phyloP scores from a whole-genome alignment of 257 asterid genomes.

The Knoxia roxburghii region DNA sequence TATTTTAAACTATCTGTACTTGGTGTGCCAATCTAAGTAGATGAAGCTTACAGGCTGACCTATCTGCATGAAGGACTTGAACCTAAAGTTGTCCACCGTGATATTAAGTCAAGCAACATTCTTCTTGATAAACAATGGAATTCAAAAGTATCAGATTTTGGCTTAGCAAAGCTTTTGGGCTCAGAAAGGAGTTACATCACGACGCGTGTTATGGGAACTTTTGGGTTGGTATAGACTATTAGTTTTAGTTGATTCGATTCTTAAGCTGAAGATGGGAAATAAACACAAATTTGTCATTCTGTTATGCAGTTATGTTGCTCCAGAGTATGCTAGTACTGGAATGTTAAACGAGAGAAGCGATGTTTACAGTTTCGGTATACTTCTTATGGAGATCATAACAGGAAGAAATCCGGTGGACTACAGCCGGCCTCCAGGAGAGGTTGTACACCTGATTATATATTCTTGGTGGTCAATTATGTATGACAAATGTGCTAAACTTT shows the following conservation, averaged over 20 bases:
- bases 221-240: slow-evolving; percentile 53
- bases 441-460: slow-evolving; percentile 17
- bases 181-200: slow-evolving; percentile 77
- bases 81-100: slow-evolving; percentile 93
- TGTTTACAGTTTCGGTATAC: slow-evolving; percentile 84
- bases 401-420: slow-evolving; percentile 87
- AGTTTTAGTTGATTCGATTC: neutral
- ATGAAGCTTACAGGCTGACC: slow-evolving; percentile 46
- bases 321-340: slow-evolving; percentile 91
- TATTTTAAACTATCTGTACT: neutral
- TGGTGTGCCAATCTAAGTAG: neutral
- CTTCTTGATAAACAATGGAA: slow-evolving; percentile 71
- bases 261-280: neutral
- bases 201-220: slow-evolving; percentile 94
- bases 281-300: slow-evolving; percentile 5
- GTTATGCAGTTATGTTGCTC: slow-evolving; percentile 73
- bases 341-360: slow-evolving; percentile 92
- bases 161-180: slow-evolving; percentile 81
- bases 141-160: slow-evolving; percentile 82
- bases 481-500: slow-evolving; percentile 1
- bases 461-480: slow-evolving; percentile 1
- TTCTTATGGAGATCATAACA: slow-evolving; percentile 77
- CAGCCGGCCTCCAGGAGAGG: slow-evolving; percentile 84
- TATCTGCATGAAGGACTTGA: slow-evolving; percentile 92
- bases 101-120: slow-evolving; percentile 85